Evolutionary conservation across 2,329 filamentous ascomycete species (phyloP), one percentile per base, ranked within the genome.

Genomic region (Beauveria varroae): DNA sequence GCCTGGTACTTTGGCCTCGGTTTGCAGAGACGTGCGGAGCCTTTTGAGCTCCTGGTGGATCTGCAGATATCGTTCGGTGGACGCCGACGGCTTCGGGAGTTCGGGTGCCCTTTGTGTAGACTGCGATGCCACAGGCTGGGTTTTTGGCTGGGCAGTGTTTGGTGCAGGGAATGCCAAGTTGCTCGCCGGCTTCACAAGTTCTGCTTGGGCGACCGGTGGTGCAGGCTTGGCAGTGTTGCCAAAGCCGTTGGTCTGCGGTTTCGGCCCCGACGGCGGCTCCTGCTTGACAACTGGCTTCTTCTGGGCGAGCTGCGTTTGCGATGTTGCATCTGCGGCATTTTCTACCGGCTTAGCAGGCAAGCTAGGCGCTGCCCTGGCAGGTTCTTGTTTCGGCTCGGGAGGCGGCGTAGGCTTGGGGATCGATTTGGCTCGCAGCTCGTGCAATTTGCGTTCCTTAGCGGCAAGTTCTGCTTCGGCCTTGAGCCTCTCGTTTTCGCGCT

Each of bases 41-140:
- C 79, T 79, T 67, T 86, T 96, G 26, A 96, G 78, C 46, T 83
- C 84, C 63, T 84, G 78, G 69, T 93, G 90, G 28, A 95, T 84
- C 60, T 80, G 72, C 2, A 73, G 63, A 64, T 84, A 81, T 60
- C 79, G 75, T 63, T 83, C 78, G n/a, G 68, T 62, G 43, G 63
- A 30, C 14, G 65, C 40, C 7, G 57, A 37, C 28, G 28, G 30
- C 24, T 24, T 59, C 10, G 34, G 40, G 20, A 34, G 20, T 9
- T 41, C 24, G 24, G 55, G 12, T 41, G 52, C 47, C 50, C 34
- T 56, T 61, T 56, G 9, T n/a, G 50, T 28, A 5, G 62, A 18
- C 18, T 60, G 55, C 46, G 62, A 28, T 40, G 59, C 47, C 14
- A 58, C 52, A 20, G 62, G 49, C 22, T 64, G 58, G n/a, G 60